Conservation (phyloP, 129 eudicot genomes). For the sunflower (Helianthus annuus) region DNA sequence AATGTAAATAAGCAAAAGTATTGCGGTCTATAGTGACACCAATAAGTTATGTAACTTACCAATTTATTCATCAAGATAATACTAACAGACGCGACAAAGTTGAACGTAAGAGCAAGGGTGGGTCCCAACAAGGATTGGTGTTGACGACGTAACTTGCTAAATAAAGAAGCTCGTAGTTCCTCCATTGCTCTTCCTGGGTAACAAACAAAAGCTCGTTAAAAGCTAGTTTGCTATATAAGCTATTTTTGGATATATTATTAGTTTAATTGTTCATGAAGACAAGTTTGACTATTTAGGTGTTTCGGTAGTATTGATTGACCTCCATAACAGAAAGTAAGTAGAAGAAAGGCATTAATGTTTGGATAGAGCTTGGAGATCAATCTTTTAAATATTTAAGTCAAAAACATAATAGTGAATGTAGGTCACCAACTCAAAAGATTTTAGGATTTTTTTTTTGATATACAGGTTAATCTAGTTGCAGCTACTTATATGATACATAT, state of each 20-base stretch:
- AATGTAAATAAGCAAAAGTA: not conserved
- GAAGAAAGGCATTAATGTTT: conserved; percentile 18
- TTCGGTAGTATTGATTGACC: conserved; percentile 8
- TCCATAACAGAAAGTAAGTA: conserved; percentile 11
- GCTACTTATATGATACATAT: conserved; percentile 4
- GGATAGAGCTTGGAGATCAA: conserved; percentile 19
- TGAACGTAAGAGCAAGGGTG: conserved; percentile 84
- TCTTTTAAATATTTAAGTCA: conserved; percentile 10
- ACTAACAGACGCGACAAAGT: conserved; percentile 86
- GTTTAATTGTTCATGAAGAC: not conserved
- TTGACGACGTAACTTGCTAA: conserved; percentile 75
- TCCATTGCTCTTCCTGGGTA: conserved; percentile 83
- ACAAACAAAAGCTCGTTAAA: conserved; percentile 13
- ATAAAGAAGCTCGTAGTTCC: conserved; percentile 76
- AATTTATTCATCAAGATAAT: conserved; percentile 93
- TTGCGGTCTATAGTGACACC: not conserved
- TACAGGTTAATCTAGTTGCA: conserved; percentile 12
- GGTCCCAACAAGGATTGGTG: conserved; percentile 82
- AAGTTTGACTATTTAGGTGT: conserved; percentile 17
- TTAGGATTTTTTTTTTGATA: conserved; percentile 13
- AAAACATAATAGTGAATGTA: conserved; percentile 20
- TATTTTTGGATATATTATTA: conserved; percentile 16
- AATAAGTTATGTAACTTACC: conserved; percentile 44
- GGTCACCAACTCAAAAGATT: conserved; percentile 27
- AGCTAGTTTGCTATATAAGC: not conserved